phyloP scores from a whole-genome alignment of 345 rosid species.

The Eucalyptus caleyi region DNA sequence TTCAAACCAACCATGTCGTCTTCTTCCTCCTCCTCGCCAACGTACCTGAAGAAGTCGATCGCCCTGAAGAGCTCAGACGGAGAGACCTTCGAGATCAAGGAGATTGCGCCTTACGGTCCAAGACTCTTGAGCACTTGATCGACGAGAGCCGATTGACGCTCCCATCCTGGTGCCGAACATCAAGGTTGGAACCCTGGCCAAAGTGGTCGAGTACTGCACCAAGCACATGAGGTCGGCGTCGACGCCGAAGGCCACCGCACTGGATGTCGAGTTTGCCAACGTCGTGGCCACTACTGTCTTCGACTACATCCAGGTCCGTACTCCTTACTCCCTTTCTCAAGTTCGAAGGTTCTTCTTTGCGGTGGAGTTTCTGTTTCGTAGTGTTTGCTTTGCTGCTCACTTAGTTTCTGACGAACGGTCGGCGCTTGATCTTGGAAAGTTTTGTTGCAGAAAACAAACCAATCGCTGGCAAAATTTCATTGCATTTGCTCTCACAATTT shows the following conservation, averaged over 20 bases:
- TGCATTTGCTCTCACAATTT: no score
- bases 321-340: no score
- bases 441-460: no score
- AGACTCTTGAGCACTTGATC: neutral
- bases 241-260: no score
- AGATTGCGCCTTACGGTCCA: neutral
- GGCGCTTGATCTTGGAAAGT: no score
- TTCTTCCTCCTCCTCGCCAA: neutral
- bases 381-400: no score
- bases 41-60: neutral
- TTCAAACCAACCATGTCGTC: neutral
- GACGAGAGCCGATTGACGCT: neutral
- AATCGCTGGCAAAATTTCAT: no score
- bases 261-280: neutral
- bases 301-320: no score
- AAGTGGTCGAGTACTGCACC: neutral
- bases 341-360: no score
- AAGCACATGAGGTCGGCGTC: neutral
- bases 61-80: neutral
- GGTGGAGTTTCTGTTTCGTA: no score
- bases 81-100: neutral
- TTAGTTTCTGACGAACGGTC: no score
- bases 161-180: neutral
- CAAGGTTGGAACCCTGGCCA: neutral
- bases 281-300: no score